Percentiles rank a stretch among this genome's conserved stretches.
phyloP scores from a whole-genome alignment of 805 yeast genomes.

The Lipomyces japonicus region DNA sequence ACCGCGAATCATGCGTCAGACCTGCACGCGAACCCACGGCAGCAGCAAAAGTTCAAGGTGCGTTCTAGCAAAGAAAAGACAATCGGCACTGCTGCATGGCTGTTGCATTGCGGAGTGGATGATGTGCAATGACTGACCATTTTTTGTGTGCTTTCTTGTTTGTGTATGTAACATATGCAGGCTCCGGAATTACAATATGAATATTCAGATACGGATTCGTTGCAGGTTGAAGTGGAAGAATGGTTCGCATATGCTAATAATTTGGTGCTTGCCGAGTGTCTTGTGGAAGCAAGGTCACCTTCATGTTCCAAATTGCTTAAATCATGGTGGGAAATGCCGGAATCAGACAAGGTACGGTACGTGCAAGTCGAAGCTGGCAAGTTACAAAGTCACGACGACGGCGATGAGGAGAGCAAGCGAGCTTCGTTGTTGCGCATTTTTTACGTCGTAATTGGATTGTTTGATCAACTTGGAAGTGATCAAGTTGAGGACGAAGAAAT shows the following conservation, averaged over 20 bases:
- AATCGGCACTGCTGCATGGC: too few relatives aligned
- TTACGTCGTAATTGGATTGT: conserved; percentile 17
- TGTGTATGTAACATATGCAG: too few relatives aligned
- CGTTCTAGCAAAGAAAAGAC: too few relatives aligned
- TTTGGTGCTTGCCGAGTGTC: conserved; percentile 18
- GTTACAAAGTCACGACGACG: too few relatives aligned
- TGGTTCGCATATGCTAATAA: conserved; percentile 43
- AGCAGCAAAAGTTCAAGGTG: too few relatives aligned
- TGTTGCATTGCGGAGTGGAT: too few relatives aligned
- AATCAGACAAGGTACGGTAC: not conserved
- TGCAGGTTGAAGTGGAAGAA: conserved; percentile 45
- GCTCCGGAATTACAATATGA: conserved; percentile 43
- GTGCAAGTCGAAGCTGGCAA: too few relatives aligned
- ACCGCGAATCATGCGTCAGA: too few relatives aligned
- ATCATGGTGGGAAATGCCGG: conserved; percentile 8
- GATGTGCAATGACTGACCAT: too few relatives aligned
- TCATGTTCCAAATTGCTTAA: not conserved
- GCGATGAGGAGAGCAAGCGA: conserved; percentile 2
- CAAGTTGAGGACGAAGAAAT: too few relatives aligned
- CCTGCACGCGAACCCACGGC: too few relatives aligned
- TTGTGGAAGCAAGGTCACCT: not conserved
- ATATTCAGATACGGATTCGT: conserved; percentile 39
- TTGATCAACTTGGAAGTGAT: not conserved
- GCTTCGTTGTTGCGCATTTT: conserved; percentile 11
- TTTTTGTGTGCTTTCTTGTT: too few relatives aligned